Conservation (phyloP, 2,329 filamentous ascomycete genomes). For the Cladobotryum mycophilum region DNA sequence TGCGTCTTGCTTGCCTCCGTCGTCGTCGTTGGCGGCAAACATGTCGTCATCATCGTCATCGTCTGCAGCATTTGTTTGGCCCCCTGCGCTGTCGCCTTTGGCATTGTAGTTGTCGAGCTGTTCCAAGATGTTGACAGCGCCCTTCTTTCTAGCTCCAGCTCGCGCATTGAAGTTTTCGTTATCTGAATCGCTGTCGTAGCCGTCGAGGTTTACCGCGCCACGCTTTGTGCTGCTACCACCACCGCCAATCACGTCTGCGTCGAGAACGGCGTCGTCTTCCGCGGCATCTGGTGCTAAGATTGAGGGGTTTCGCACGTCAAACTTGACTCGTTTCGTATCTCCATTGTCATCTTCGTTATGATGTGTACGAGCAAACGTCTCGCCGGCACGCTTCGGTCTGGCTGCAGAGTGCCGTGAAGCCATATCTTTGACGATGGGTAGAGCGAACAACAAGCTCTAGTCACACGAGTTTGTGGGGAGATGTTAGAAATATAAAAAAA, state of each 20-base stretch:
- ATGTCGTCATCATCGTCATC: slow-evolving; percentile 64
- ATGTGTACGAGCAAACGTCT: slow-evolving; percentile 72
- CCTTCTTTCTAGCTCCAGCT: slow-evolving; percentile 52
- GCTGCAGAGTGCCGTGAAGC: slow-evolving; percentile 34
- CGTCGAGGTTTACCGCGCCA: slow-evolving; percentile 91
- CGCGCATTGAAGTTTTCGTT: slow-evolving; percentile 82
- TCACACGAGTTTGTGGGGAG: too few species aligned
- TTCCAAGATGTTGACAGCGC: slow-evolving; percentile 44
- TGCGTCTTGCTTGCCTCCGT: slow-evolving; percentile 27
- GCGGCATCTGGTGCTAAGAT: slow-evolving; percentile 77
- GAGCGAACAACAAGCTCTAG: too few species aligned
- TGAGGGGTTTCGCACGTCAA: slow-evolving; percentile 91
- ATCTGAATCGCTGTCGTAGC: slow-evolving; percentile 90
- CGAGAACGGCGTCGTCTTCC: slow-evolving; percentile 66
- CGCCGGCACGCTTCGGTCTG: slow-evolving; percentile 75
- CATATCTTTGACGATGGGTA: slow-evolving; percentile 7
- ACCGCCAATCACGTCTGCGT: slow-evolving; percentile 88
- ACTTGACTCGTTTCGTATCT: slow-evolving; percentile 70
- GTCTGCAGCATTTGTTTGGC: slow-evolving; percentile 23
- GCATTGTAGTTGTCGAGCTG: slow-evolving; percentile 50
- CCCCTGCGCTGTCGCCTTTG: slow-evolving; percentile 33
- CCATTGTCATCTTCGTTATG: slow-evolving; percentile 50
- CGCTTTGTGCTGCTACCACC: slow-evolving; percentile 73
- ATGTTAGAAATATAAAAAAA: too few species aligned
- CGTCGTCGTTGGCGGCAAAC: slow-evolving; percentile 67